Percentiles rank a stretch among this genome's conserved stretches.
Conservation (phyloP, 257 asterid genomes). For the Ballota nigra region DNA sequence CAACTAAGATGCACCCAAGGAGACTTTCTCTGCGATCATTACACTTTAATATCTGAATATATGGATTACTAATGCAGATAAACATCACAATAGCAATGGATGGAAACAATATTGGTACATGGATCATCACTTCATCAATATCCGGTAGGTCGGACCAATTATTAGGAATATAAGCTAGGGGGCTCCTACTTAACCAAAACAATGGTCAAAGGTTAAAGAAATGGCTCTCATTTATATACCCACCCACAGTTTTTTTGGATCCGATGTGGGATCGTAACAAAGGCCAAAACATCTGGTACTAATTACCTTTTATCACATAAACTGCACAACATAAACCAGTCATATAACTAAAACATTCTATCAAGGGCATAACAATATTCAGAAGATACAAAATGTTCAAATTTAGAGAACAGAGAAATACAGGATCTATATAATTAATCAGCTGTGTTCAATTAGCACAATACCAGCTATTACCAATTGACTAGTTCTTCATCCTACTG, state of each 20-base stretch:
- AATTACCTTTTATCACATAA: neutral
- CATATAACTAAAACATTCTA: neutral
- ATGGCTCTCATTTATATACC: too few relatives aligned
- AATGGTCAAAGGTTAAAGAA: too few relatives aligned
- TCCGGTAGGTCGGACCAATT: too few relatives aligned
- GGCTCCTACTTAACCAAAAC: too few relatives aligned
- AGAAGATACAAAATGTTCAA: neutral
- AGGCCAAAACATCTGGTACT: too few relatives aligned
- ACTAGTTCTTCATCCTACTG: neutral
- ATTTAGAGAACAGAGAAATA: neutral
- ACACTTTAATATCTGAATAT: neutral
- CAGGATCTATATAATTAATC: neutral
- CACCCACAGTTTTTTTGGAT: too few relatives aligned
- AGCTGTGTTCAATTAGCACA: neutral
- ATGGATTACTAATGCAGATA: neutral
- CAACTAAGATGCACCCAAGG: neutral
- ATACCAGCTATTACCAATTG: too few relatives aligned
- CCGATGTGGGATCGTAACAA: too few relatives aligned
- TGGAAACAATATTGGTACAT: too few relatives aligned
- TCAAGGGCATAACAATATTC: neutral
- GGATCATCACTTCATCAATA: too few relatives aligned
- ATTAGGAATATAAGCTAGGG: too few relatives aligned
- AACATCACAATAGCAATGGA: too few relatives aligned
- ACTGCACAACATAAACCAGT: neutral
- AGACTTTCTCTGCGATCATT: neutral